A percentile compares a stretch with the other conserved stretches of the same genome.
Evolutionary conservation across 75 land plant genomes (phyloP).

Genomic region (Pinus taeda): DNA sequence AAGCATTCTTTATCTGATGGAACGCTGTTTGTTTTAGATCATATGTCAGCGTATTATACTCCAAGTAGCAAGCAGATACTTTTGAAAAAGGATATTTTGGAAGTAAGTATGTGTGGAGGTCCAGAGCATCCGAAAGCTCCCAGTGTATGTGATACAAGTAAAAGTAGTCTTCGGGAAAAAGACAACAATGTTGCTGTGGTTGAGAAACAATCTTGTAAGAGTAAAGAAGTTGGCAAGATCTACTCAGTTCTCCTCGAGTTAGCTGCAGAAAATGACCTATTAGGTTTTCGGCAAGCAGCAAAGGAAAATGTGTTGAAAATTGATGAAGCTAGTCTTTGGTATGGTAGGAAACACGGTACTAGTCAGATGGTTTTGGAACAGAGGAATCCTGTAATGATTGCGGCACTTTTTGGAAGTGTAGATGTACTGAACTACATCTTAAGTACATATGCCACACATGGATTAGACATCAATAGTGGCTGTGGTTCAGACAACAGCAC

Average conservation of each 20-base stretch:
- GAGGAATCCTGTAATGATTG: constrained; percentile 72
- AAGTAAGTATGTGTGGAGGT: constrained; percentile 9
- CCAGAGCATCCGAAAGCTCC: constrained; percentile 8
- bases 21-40: too few species aligned
- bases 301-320: constrained; percentile 31
- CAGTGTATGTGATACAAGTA: background rate
- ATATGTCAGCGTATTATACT: background rate
- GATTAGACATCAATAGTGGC: constrained; percentile 32
- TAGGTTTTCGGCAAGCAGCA: constrained; percentile 29
- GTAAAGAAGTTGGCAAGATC: background rate
- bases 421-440: constrained; percentile 54
- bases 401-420: constrained; percentile 61
- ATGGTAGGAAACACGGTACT: constrained; percentile 36
- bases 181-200: background rate
- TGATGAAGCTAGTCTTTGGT: constrained; percentile 51
- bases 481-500: constrained; percentile 59
- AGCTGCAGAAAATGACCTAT: constrained; percentile 59
- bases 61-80: background rate
- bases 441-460: constrained; percentile 11
- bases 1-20: too few species aligned
- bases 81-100: background rate
- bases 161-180: background rate
- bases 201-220: background rate
- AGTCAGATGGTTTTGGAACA: constrained; percentile 48
- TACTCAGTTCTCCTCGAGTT: constrained; percentile 55